Evolutionary conservation across 495 filamentous ascomycete genomes (phyloP).

Genomic region (Letharia lupina): DNA sequence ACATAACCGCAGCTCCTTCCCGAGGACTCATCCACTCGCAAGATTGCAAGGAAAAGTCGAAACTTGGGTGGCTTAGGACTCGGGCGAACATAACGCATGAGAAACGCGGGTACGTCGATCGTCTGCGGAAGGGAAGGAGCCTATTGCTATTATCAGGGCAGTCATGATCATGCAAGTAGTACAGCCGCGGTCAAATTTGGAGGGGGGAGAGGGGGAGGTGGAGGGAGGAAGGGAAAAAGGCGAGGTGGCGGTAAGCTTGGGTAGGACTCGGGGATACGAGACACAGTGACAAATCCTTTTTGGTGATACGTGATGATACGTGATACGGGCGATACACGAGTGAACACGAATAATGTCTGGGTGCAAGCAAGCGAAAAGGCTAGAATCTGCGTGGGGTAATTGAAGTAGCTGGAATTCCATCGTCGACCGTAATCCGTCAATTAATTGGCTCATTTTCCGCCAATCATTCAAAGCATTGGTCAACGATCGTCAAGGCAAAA

Average conservation of each 20-base stretch:
- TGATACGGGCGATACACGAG: neutral
- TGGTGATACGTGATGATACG: neutral
- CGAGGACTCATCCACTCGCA: conserved; percentile 6
- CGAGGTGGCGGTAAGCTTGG: neutral
- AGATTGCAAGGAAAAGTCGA: neutral
- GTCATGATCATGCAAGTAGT: neutral
- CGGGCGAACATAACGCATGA: conserved; percentile 11
- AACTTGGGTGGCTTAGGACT: conserved; percentile 7
- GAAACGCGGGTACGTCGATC: conserved; percentile 20
- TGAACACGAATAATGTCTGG: neutral
- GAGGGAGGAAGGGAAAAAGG: too few relatives aligned
- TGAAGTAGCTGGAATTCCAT: neutral
- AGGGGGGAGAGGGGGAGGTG: neutral
- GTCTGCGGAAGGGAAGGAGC: conserved; percentile 19
- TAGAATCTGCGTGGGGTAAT: neutral
- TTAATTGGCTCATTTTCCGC: neutral
- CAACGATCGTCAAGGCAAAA: conserved; percentile 4
- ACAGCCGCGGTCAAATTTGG: neutral
- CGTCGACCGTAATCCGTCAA: neutral
- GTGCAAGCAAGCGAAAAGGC: conserved; percentile 2
- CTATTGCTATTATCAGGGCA: conserved; percentile 4
- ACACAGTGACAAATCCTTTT: neutral
- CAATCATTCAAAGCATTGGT: neutral
- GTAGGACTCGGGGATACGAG: neutral
- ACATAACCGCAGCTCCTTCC: conserved; percentile 13